These are phyloP conservation scores for Allomyces arbusculus DNA, from an alignment of 192 early-diverging fungal genomes.

Conservation along the genomic window DNA sequence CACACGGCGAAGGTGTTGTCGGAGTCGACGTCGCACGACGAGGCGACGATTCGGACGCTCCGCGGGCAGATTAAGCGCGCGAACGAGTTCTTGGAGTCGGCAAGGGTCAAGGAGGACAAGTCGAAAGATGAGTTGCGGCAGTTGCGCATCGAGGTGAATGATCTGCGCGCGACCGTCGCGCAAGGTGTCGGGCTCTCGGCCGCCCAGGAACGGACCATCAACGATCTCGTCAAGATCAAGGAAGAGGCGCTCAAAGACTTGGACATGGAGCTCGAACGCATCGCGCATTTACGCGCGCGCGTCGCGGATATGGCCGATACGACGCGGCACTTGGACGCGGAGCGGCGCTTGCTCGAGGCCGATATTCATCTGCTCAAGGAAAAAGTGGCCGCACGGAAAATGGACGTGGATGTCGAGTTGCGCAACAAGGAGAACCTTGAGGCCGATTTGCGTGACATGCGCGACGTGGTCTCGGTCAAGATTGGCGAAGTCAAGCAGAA, in stretches of 20 bases:
- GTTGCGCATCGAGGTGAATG: slow-evolving; percentile 23
- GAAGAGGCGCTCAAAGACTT: slow-evolving; percentile 28
- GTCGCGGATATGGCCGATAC: slow-evolving; percentile 28
- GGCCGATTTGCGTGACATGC: slow-evolving; percentile 29
- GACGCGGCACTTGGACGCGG: slow-evolving; percentile 22
- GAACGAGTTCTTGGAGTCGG: slow-evolving; percentile 18
- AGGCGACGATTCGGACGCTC: slow-evolving; percentile 18
- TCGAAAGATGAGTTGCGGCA: slow-evolving; percentile 27
- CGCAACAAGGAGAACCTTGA: slow-evolving; percentile 37
- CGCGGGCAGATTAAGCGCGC: slow-evolving; percentile 24
- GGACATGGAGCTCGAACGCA: slow-evolving; percentile 34
- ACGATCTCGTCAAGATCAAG: slow-evolving; percentile 30
- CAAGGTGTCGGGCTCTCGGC: slow-evolving; percentile 37
- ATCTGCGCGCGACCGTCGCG: slow-evolving; percentile 23
- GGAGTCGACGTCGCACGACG: slow-evolving; percentile 16
- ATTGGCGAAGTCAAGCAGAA: slow-evolving; percentile 33
- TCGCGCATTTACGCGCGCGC: slow-evolving; percentile 21
- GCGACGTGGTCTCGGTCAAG: slow-evolving; percentile 32
- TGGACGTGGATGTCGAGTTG: slow-evolving; percentile 32
- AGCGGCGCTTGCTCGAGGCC: slow-evolving; percentile 26
- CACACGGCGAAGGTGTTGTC: slow-evolving; percentile 9
- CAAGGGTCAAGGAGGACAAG: slow-evolving; percentile 22
- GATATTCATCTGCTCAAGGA: slow-evolving; percentile 36
- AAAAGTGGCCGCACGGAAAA: slow-evolving; percentile 27
- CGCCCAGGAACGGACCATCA: slow-evolving; percentile 27